Percentiles rank a stretch among this genome's conserved stretches.
Conservation (phyloP, 2,329 filamentous ascomycete genomes). For the Dactylonectria macrodidyma region DNA sequence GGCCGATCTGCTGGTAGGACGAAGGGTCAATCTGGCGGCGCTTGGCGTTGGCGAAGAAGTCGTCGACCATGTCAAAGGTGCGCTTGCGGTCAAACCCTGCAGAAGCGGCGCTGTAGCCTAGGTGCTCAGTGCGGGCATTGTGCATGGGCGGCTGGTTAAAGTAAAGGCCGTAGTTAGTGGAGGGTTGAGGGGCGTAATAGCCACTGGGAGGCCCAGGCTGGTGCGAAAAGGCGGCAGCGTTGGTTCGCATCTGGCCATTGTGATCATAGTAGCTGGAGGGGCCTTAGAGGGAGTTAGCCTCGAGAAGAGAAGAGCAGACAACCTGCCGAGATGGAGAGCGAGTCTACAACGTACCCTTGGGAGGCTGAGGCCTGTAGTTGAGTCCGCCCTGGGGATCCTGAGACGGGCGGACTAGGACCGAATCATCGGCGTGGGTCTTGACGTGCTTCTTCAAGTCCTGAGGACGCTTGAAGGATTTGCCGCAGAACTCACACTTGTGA, state of each 20-base stretch:
- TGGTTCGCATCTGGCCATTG: constrained; percentile 74
- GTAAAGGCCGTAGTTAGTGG: constrained; percentile 80
- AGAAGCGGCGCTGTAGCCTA: constrained; percentile 70
- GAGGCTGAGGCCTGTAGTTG: constrained; percentile 67
- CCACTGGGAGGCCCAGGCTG: constrained; percentile 65
- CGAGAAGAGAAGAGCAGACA: constrained; percentile 48
- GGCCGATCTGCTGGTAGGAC: constrained; percentile 93
- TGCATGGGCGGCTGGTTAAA: constrained; percentile 77
- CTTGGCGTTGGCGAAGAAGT: constrained; percentile 95
- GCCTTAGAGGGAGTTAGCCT: constrained; percentile 64
- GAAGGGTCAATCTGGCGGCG: constrained; percentile 89
- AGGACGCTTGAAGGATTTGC: constrained; percentile 98
- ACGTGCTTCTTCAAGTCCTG: constrained; percentile 99
- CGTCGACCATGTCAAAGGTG: constrained; percentile 88
- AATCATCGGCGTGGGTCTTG: constrained; percentile 98
- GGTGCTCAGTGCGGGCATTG: constrained; percentile 70
- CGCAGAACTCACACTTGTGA: constrained; percentile 98
- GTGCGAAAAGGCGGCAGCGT: constrained; percentile 69
- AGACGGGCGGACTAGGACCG: constrained; percentile 74
- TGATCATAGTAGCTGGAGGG: constrained; percentile 76
- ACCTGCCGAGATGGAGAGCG: constrained; percentile 31
- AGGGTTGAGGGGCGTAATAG: constrained; percentile 72
- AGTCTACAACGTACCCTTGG: constrained; percentile 64
- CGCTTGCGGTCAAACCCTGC: constrained; percentile 83
- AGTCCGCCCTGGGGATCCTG: constrained; percentile 68